Evolutionary conservation across 768 basidiomycete genomes (phyloP).

Genomic region (Leccinellum rugosiceps): DNA sequence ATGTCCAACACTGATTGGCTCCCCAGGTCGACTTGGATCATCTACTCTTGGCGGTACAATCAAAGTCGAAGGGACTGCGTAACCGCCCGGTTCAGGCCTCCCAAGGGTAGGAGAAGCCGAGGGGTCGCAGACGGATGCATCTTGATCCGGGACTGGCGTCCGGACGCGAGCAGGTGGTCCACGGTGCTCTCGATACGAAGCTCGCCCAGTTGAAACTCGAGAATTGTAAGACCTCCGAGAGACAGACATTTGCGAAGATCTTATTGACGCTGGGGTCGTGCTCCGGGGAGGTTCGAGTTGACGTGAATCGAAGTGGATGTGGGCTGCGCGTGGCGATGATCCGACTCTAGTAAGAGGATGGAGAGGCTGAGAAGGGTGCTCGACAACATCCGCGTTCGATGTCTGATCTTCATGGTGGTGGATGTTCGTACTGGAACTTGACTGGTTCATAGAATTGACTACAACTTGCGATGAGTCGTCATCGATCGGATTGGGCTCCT

Average conservation of each 20-base stretch:
- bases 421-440: not conserved
- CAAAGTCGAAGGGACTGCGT: not conserved
- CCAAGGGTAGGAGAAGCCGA: not conserved
- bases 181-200: conserved; percentile 20
- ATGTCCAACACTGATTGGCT: not conserved
- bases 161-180: conserved; percentile 14
- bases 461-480: not conserved
- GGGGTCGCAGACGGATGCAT: not conserved
- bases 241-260: not conserved
- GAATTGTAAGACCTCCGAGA: conserved; percentile 16
- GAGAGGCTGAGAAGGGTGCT: not conserved
- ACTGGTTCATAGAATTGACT: not conserved
- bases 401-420: not conserved
- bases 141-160: conserved; percentile 2
- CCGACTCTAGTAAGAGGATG: not conserved
- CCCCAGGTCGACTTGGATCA: conserved; percentile 10
- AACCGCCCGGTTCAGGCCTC: not conserved
- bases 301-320: not conserved
- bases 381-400: not conserved
- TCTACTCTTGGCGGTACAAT: conserved; percentile 5
- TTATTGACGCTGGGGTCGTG: conserved; percentile 8
- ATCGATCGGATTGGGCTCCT: conserved; percentile 12
- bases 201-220: conserved; percentile 18
- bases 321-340: not conserved
- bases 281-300: conserved; percentile 2